These are phyloP conservation scores for Dendrocalamus latiflorus DNA, from an alignment of 202 grass and related monocot species.

Conservation along the genomic window DNA sequence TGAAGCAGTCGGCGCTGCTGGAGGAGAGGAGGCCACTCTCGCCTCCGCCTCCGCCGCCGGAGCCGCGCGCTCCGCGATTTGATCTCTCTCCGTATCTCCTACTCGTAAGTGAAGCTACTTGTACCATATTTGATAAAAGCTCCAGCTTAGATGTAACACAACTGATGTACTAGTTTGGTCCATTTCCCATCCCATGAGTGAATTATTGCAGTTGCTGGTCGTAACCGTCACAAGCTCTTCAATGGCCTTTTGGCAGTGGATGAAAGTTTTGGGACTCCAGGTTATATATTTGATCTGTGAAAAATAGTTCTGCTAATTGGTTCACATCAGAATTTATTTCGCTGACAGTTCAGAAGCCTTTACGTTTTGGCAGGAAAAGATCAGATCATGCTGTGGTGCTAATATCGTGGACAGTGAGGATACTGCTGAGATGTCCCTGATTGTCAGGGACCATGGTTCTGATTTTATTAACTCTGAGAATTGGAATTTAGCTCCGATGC, in stretches of 20 bases:
- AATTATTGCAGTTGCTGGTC: slow-evolving; percentile 51
- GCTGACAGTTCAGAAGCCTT: slow-evolving; percentile 12
- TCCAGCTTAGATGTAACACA: neutral
- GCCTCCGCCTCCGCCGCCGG: neutral
- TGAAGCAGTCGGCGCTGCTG: slow-evolving; percentile 38
- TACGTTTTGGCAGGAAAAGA: slow-evolving; percentile 49
- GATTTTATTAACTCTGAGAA: slow-evolving; percentile 19
- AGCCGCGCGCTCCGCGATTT: slow-evolving; percentile 32
- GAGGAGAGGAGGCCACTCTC: slow-evolving; percentile 42
- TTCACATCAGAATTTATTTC: neutral
- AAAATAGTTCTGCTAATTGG: neutral
- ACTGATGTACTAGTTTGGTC: neutral
- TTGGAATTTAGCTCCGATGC: slow-evolving; percentile 37
- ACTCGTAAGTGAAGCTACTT: slow-evolving; percentile 50
- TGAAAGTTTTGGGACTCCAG: slow-evolving; percentile 64
- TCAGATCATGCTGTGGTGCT: slow-evolving; percentile 38
- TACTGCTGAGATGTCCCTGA: slow-evolving; percentile 21
- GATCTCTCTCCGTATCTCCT: slow-evolving; percentile 62
- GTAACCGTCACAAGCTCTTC: slow-evolving; percentile 41
- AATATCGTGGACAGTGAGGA: slow-evolving; percentile 17
- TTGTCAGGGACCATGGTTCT: slow-evolving; percentile 17
- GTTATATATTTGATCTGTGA: slow-evolving; percentile 30
- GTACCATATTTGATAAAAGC: slow-evolving; percentile 1
- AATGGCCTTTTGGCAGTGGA: slow-evolving; percentile 70
- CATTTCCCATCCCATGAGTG: slow-evolving; percentile 21